Percentiles rank a stretch among this genome's conserved stretches.
Conservation (phyloP, 169 alveolate species). For the Cyclospora cayetanensis region DNA sequence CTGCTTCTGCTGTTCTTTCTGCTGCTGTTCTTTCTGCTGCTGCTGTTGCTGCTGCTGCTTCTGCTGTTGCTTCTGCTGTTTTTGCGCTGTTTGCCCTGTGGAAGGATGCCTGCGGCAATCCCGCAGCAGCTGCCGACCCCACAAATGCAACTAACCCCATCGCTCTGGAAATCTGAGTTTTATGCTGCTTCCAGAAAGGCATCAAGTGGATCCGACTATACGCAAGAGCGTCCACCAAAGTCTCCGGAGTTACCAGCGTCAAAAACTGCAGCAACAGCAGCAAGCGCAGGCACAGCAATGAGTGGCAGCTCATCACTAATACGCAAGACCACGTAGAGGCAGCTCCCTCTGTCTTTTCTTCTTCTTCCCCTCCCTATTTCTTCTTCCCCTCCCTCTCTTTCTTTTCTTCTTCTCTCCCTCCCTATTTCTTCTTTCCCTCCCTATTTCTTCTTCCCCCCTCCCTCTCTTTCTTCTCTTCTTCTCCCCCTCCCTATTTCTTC, state of each 20-base stretch:
- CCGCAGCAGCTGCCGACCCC: background rate
- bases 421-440: no score
- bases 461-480: no score
- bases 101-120: background rate
- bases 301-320: no score
- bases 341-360: no score
- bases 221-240: background rate
- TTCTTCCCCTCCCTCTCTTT: no score
- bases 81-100: no score
- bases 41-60: background rate
- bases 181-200: background rate
- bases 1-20: background rate
- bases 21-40: background rate
- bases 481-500: no score
- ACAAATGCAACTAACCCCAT: background rate
- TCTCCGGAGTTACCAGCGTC: background rate
- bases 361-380: no score
- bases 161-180: background rate
- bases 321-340: no score
- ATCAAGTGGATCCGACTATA: background rate
- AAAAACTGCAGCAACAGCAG: background rate
- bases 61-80: slow-evolving; percentile 3
- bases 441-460: no score
- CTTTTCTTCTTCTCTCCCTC: no score
- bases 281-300: background rate